Base-by-base conservation (phyloP, 208 protist species). In the Leishmania gerbilli region DNA sequence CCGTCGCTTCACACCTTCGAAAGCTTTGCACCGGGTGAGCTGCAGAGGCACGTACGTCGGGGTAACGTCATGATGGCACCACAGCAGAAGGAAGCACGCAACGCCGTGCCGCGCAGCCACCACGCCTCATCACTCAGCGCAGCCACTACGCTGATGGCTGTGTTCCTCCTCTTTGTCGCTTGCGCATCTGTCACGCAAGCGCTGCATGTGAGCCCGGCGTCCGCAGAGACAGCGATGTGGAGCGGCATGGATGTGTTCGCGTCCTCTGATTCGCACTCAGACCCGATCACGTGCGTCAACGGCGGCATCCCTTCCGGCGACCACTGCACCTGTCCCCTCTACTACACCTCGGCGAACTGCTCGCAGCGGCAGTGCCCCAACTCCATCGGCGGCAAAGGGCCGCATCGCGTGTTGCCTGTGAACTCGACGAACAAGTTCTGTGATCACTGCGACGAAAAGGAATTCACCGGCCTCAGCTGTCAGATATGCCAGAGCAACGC, bases 401-500 rank as follows among this genome's bases (percentile, higher is more conserved):
- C 78, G 15, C 80, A 86, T 74, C 79, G 74, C 74, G 84, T 95
- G 40, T 58, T 51, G 1, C 89, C 92, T 1, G 76, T 89, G 19
- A 91, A 93, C 71, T n/a, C 64, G 6, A 40, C 17, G 17, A 89
- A 47, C n/a, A 80, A 87, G 77, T 76, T 88, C 58, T 95, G 92
- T 74, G 90, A 93, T 34, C 55, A 72, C 69, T 93, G 89, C 72
- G 83, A 91, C 49, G 13, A 5, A 6, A 55, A 69, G 3, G 72
- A 85, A 40, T 97, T 89, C 79, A 71, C 53, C 5, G 95, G 95
- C 21, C 45, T 96, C 45, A 89, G 80, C 77, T 97, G 95, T 74
- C 90, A 96, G 62, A 55, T 95, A 45, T 97, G 95, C 77, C 81
- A 90, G 68, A 79, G 71, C 31, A 76, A 94, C 74, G 76, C 17